Evolutionary conservation across 768 basidiomycete species (phyloP).

Genomic region (Lactarius akahatsu): DNA sequence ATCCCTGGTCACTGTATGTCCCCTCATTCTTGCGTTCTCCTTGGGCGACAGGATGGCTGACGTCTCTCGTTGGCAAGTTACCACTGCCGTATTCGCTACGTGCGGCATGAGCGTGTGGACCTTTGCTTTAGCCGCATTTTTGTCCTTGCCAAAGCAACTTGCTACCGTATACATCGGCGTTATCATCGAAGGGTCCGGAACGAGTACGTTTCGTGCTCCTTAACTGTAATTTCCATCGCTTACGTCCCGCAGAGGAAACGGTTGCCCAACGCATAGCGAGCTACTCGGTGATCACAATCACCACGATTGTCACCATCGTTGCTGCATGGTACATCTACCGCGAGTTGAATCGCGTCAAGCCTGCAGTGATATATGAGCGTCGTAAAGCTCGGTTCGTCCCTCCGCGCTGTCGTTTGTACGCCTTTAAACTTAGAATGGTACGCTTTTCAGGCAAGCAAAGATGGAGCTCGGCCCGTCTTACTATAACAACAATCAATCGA

Average conservation of each 20-base stretch:
- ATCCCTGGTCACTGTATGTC: slow-evolving; percentile 83
- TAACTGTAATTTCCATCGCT: background rate
- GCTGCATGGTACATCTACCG: slow-evolving; percentile 85
- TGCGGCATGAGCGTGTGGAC: slow-evolving; percentile 83
- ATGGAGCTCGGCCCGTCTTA: slow-evolving; percentile 31
- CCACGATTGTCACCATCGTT: slow-evolving; percentile 65
- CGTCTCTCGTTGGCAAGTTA: slow-evolving; percentile 51
- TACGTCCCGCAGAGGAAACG: slow-evolving; percentile 35
- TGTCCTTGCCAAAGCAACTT: slow-evolving; percentile 89
- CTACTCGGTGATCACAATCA: slow-evolving; percentile 64
- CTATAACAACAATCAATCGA: slow-evolving; percentile 28
- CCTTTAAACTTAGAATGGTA: slow-evolving; percentile 15
- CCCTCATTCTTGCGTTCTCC: background rate
- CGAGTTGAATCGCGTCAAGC: slow-evolving; percentile 68
- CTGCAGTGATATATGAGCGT: slow-evolving; percentile 62
- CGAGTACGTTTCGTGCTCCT: slow-evolving; percentile 1
- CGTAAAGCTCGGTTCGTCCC: slow-evolving; percentile 63
- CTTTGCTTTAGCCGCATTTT: slow-evolving; percentile 75
- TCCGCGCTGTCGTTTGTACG: background rate
- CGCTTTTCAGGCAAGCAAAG: slow-evolving; percentile 51
- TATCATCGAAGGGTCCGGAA: slow-evolving; percentile 46
- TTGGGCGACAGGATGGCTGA: background rate
- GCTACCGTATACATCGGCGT: slow-evolving; percentile 90
- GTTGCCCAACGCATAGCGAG: slow-evolving; percentile 61
- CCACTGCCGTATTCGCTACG: slow-evolving; percentile 83